Evolutionary conservation across 2,329 filamentous ascomycete genomes (phyloP).

Genomic region (Penicillium palitans): DNA sequence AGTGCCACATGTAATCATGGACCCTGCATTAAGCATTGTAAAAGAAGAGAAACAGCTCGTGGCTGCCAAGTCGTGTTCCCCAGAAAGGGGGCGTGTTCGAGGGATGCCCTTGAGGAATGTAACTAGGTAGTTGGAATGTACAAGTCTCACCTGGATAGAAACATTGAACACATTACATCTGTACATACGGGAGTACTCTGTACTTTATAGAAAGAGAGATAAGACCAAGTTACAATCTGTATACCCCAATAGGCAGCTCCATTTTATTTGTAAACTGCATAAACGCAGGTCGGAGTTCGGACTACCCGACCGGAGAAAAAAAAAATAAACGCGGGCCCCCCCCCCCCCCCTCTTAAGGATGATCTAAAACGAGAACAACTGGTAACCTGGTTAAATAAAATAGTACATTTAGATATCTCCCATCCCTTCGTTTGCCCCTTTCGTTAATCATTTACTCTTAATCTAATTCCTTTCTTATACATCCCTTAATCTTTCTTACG

Average conservation of each 20-base stretch:
- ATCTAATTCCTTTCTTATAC: neutral
- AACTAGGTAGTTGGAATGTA: neutral
- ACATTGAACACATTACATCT: neutral
- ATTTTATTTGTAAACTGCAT: neutral
- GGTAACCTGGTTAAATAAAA: no score
- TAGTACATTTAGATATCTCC: neutral
- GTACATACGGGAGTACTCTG: no score
- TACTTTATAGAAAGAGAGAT: no score
- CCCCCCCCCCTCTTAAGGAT: neutral
- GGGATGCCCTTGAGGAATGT: neutral
- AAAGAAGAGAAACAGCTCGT: neutral
- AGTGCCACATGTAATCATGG: neutral
- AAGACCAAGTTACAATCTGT: neutral
- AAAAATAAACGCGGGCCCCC: neutral
- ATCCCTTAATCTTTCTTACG: neutral
- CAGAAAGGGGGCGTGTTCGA: neutral
- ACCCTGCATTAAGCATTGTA: neutral
- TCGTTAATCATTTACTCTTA: neutral
- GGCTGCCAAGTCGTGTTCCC: neutral
- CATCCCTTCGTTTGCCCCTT: neutral
- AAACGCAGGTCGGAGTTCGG: slow-evolving; percentile 1
- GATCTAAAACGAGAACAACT: neutral
- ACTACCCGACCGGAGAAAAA: neutral
- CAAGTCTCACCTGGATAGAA: neutral
- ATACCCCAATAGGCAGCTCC: no score